Percentiles rank a stretch among this genome's conserved stretches.
phyloP scores from a whole-genome alignment of 352 stramenopile genomes.

The Globisporangium nagaii region DNA sequence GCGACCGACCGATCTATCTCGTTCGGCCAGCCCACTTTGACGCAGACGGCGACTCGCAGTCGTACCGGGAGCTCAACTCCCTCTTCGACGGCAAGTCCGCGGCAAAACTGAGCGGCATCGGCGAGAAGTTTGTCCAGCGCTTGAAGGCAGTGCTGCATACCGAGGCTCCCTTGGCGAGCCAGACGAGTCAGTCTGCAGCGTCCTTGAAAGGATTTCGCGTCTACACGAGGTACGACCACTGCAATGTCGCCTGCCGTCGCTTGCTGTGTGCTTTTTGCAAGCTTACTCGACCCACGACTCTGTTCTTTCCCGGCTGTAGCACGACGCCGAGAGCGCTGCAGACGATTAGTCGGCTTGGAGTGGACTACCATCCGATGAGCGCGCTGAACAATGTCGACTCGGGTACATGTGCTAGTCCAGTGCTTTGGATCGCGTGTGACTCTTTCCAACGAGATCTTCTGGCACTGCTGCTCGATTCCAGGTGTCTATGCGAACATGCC shows the following conservation, averaged over 20 bases:
- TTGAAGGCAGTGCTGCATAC: slow-evolving; percentile 21
- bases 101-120: slow-evolving; percentile 13
- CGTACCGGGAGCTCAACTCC: slow-evolving; percentile 11
- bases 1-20: slow-evolving; percentile 35
- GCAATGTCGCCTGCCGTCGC: background rate
- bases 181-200: background rate
- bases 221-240: slow-evolving; percentile 27
- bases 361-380: slow-evolving; percentile 37
- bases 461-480: background rate
- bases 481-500: slow-evolving; percentile 38
- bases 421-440: background rate
- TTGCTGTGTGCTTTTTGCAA: too few relatives aligned
- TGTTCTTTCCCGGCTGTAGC: slow-evolving; percentile 2
- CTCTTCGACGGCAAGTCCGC: slow-evolving; percentile 6
- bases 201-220: slow-evolving; percentile 22
- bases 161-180: slow-evolving; percentile 1
- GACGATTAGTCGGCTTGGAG: slow-evolving; percentile 29
- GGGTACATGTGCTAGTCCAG: slow-evolving; percentile 4
- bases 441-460: background rate
- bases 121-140: slow-evolving; percentile 18
- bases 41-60: slow-evolving; percentile 22
- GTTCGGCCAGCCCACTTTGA: slow-evolving; percentile 30
- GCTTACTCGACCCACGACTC: background rate
- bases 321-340: slow-evolving; percentile 32
- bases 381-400: slow-evolving; percentile 37